These are phyloP conservation scores for Helicostylum pulchrum DNA, from an alignment of 192 early-diverging fungal genomes.

Conservation along the genomic window DNA sequence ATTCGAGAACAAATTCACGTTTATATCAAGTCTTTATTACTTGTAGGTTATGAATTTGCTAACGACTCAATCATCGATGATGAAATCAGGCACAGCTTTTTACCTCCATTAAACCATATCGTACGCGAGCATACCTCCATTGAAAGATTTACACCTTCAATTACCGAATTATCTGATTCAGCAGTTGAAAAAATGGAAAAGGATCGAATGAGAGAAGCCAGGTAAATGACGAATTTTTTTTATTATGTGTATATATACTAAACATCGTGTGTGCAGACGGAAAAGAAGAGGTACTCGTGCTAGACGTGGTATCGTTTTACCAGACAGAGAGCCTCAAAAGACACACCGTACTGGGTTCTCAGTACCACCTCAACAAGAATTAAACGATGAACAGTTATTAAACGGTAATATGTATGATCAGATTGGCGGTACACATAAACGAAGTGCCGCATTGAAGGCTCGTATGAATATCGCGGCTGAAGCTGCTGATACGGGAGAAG, in stretches of 20 bases:
- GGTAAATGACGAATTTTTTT: slow-evolving; percentile 35
- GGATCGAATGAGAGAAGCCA: slow-evolving; percentile 75
- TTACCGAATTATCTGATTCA: slow-evolving; percentile 59
- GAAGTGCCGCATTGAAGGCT: slow-evolving; percentile 27
- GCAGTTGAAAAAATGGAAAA: slow-evolving; percentile 81
- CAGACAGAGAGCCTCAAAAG: slow-evolving; percentile 64
- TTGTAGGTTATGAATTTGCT: slow-evolving; percentile 72
- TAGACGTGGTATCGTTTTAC: slow-evolving; percentile 56
- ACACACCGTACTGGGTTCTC: slow-evolving; percentile 56
- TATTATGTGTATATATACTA: too few relatives aligned
- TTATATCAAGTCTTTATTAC: slow-evolving; percentile 76
- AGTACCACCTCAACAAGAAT: slow-evolving; percentile 37
- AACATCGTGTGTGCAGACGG: slow-evolving; percentile 41
- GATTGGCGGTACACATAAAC: slow-evolving; percentile 6
- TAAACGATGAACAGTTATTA: slow-evolving; percentile 42
- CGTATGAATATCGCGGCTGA: slow-evolving; percentile 35
- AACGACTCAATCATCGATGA: slow-evolving; percentile 74
- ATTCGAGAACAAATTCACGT: slow-evolving; percentile 92
- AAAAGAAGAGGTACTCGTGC: slow-evolving; percentile 85
- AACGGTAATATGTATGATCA: background rate
- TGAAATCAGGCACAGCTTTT: slow-evolving; percentile 65
- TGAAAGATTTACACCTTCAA: slow-evolving; percentile 60
- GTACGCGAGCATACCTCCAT: slow-evolving; percentile 47
- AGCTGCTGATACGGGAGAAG: slow-evolving; percentile 5
- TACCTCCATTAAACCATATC: slow-evolving; percentile 58